Conservation (phyloP, 176 grass and related monocot species). For the Sorghum bicolor region DNA sequence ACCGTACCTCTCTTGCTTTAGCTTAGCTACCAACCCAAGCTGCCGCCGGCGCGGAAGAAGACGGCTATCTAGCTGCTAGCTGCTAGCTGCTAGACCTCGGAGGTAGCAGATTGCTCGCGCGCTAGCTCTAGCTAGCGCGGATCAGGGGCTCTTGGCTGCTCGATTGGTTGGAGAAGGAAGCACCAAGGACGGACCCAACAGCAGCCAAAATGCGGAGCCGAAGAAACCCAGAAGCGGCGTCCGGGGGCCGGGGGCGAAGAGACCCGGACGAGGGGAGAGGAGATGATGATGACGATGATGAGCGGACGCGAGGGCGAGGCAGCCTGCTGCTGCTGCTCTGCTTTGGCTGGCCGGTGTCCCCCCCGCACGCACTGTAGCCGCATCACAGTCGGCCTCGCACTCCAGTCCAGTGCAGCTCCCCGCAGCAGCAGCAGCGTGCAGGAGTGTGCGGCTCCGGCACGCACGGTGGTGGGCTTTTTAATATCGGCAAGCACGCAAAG, state of each 20-base stretch:
- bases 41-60: neutral
- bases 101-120: neutral
- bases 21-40: neutral
- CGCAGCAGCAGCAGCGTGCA: neutral
- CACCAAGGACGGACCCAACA: neutral
- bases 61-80: neutral
- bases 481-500: slow-evolving; percentile 19
- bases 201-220: neutral
- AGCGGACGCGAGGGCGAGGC: neutral
- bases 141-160: neutral
- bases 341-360: neutral
- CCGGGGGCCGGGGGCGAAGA: neutral
- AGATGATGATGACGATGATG: neutral
- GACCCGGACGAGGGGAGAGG: neutral
- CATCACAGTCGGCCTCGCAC: slow-evolving; percentile 7
- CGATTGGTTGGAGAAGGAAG: neutral
- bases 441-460: neutral
- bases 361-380: slow-evolving; percentile 29
- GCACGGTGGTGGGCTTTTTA: slow-evolving; percentile 18
- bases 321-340: neutral
- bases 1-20: neutral
- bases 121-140: neutral
- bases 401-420: slow-evolving; percentile 6
- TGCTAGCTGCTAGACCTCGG: too few species aligned
- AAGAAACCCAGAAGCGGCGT: neutral